Base-by-base conservation (phyloP, 805 yeast genomes). In the Kuraishia molischiana region DNA sequence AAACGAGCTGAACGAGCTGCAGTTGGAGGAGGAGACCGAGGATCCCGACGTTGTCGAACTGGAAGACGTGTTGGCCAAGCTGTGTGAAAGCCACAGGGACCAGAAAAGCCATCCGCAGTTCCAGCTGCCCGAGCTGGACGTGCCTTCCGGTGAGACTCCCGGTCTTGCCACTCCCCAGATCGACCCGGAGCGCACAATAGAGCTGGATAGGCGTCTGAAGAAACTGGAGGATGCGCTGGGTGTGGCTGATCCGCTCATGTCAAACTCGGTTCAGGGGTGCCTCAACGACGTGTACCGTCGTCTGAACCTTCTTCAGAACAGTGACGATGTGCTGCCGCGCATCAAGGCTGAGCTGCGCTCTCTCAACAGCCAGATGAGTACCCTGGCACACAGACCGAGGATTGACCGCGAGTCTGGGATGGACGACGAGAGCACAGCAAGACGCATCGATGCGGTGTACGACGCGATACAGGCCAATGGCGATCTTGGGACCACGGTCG, bases 1-100 rank as follows among this genome's bases (percentile, higher is more conserved):
- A 22, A 32, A 32, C 24, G 35, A 32, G n/a, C 19, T 32, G 28
- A 13, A 14, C 17, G 35, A 32, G 24, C 18, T 32, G 8, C 15
- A 13, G 9, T 13, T 31, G 13, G 24, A 31, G 14, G 34, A 18
- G 6, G 20, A 10, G 5, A 4, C 20, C 11, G 10, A 11, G 8
- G 22, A 4, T 3, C 22, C 15, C 10, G 34, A 13, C 6, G n/a
- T n/a, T 8, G 17, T 4, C n/a, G 28, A 20, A 17, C 10, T 21
- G n/a, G 19, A 20, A 4, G 18, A 19, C 10, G 15, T 32, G 9
- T 22, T 28, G 13, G 8, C 6, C 6, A 28, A 14, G 31, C 17
- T 28, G 31, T 8, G 5, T 5, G 17, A 28, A 14, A 6, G 17
- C 17, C 17, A 28, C 5, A 28, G 5, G 17, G 31, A 14, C 14